A percentile compares a stretch with the other conserved stretches of the same genome.
Conservation (phyloP, 192 early-diverging fungal genomes). For the Coemansia sp. region DNA sequence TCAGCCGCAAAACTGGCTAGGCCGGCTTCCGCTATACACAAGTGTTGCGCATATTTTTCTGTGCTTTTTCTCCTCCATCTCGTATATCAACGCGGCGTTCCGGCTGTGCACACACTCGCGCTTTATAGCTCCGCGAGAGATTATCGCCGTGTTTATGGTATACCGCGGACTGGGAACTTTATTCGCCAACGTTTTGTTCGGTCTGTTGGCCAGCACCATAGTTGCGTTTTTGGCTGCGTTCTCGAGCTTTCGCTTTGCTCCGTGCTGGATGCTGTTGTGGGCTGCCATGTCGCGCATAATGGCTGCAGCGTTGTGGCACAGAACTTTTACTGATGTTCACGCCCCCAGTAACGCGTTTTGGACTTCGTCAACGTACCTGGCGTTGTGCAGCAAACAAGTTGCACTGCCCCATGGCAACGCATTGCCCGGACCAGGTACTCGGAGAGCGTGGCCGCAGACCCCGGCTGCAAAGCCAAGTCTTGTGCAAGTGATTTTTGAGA, state of each 20-base stretch:
- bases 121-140: conserved; percentile 24
- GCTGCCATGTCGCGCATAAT: conserved; percentile 23
- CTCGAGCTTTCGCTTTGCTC: conserved; percentile 7
- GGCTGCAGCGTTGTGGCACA: conserved; percentile 22
- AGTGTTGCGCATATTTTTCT: conserved; percentile 15
- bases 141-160: conserved; percentile 13
- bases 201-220: conserved; percentile 7
- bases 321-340: conserved; percentile 8
- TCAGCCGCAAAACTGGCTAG: conserved; percentile 23
- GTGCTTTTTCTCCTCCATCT: conserved; percentile 30
- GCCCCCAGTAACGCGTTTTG: conserved; percentile 21
- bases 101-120: conserved; percentile 13
- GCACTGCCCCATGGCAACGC: no score
- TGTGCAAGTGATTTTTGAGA: background rate
- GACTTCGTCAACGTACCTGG: conserved; percentile 13
- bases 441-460: background rate
- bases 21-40: conserved; percentile 18
- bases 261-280: conserved; percentile 29
- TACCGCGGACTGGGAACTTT: conserved; percentile 35
- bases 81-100: conserved; percentile 30
- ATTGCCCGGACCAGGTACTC: background rate
- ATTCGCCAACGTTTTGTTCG: conserved; percentile 12
- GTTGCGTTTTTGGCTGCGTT: conserved; percentile 6
- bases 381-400: background rate
- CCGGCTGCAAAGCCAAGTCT: background rate